These are phyloP conservation scores for Microglena sp. DNA, from an alignment of 139 green algal species.

Conservation along the genomic window DNA sequence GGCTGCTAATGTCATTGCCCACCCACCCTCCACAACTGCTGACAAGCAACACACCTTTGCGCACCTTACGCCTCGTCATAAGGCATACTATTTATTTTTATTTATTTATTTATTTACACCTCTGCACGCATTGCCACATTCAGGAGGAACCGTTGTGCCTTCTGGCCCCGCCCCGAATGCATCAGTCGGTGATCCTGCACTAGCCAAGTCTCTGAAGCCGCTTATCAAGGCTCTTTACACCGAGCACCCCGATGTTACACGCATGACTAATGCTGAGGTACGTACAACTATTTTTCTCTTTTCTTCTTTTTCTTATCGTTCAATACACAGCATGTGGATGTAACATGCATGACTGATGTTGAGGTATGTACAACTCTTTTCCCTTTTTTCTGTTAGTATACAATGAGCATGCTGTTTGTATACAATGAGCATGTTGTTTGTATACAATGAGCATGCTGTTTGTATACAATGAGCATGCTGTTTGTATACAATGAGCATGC, in stretches of 20 bases:
- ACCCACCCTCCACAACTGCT: too few species aligned
- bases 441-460: background rate
- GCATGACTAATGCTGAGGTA: slow-evolving; percentile 22
- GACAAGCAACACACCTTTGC: too few species aligned
- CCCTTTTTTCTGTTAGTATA: too few species aligned
- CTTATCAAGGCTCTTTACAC: slow-evolving; percentile 58
- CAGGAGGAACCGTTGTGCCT: too few species aligned
- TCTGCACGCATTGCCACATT: too few species aligned
- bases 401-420: background rate
- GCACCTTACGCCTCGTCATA: too few species aligned
- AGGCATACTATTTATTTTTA: too few species aligned
- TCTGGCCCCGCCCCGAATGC: background rate
- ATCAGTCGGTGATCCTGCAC: slow-evolving; percentile 39
- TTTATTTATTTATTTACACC: too few species aligned
- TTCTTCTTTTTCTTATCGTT: too few species aligned
- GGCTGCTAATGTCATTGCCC: too few species aligned
- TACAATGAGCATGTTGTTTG: background rate
- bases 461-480: background rate
- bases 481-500: too few species aligned
- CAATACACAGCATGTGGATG: slow-evolving; percentile 42
- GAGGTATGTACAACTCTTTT: slow-evolving; percentile 12
- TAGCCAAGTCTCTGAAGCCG: slow-evolving; percentile 31
- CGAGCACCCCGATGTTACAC: slow-evolving; percentile 37
- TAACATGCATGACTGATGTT: slow-evolving; percentile 25
- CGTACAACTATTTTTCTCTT: background rate